These are phyloP conservation scores for Sonneratia alba DNA, from an alignment of 345 rosid species.

Conservation along the genomic window DNA sequence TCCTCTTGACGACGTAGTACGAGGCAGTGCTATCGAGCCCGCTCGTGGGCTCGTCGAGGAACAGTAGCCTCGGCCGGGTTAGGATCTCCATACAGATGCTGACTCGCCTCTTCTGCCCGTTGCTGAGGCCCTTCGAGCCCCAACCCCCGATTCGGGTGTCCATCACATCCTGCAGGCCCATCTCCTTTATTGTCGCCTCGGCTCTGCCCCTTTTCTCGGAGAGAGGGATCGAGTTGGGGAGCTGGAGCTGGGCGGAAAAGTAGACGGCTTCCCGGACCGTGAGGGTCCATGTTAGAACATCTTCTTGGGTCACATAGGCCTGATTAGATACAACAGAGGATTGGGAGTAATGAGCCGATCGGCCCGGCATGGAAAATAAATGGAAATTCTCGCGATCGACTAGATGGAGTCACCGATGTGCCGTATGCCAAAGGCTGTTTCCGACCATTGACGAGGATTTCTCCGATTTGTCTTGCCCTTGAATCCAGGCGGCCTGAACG, in stretches of 20 bases:
- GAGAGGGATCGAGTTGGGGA: slow-evolving; percentile 32
- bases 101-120: slow-evolving; percentile 54
- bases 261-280: slow-evolving; percentile 41
- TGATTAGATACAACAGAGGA: not conserved
- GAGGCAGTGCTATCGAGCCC: slow-evolving; percentile 50
- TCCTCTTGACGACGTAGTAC: slow-evolving; percentile 34
- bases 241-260: slow-evolving; percentile 50
- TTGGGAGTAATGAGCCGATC: not conserved
- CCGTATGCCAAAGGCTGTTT: slow-evolving; percentile 15
- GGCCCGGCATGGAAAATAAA: not conserved
- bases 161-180: slow-evolving; percentile 34
- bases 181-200: slow-evolving; percentile 38
- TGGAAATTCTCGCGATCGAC: not conserved
- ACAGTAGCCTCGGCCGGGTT: slow-evolving; percentile 36
- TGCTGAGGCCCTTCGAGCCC: slow-evolving; percentile 39
- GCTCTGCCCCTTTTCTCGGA: slow-evolving; percentile 41
- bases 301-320: slow-evolving; percentile 53
- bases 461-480: slow-evolving; percentile 9
- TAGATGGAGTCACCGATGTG: slow-evolving; percentile 4
- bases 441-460: slow-evolving; percentile 14
- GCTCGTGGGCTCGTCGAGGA: slow-evolving; percentile 54
- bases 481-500: slow-evolving; percentile 11
- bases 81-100: slow-evolving; percentile 52
- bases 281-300: slow-evolving; percentile 25
- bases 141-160: slow-evolving; percentile 42